These are phyloP conservation scores for Candida arabinofermentans DNA, from an alignment of 805 yeast species.

Conservation along the genomic window DNA sequence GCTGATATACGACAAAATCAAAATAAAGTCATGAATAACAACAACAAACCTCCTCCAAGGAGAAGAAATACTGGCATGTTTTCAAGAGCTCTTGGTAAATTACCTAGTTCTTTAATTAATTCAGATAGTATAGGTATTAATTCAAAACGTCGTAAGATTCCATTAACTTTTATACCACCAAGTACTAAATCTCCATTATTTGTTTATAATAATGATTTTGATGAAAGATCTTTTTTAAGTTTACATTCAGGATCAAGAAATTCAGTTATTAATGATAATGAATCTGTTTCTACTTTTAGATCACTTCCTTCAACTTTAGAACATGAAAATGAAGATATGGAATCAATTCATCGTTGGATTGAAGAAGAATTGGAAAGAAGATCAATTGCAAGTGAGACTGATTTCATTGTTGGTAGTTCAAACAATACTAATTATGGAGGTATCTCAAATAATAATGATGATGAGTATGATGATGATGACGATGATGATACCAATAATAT, in stretches of 20 bases:
- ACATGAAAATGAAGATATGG: conserved; percentile 31
- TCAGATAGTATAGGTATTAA: conserved; percentile 28
- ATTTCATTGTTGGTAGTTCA: conserved; percentile 5
- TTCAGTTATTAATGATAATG: conserved; percentile 24
- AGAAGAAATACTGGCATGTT: conserved; percentile 24
- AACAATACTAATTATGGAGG: conserved; percentile 18
- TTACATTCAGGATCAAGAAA: conserved; percentile 28
- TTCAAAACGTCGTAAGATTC: conserved; percentile 32
- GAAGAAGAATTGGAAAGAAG: conserved; percentile 35
- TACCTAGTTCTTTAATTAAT: conserved; percentile 24
- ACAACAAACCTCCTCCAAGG: conserved; percentile 3
- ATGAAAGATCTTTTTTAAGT: conserved; percentile 34
- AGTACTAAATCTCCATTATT: conserved; percentile 34
- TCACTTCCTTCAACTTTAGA: conserved; percentile 35
- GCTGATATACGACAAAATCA: not conserved
- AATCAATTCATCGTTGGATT: conserved; percentile 32
- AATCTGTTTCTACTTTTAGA: conserved; percentile 31
- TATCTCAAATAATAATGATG: too few relatives aligned
- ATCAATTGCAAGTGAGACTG: conserved; percentile 16
- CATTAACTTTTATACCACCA: conserved; percentile 35
- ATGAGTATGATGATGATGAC: too few relatives aligned
- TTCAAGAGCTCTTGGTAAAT: conserved; percentile 20
- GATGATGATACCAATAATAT: conserved; percentile 18
- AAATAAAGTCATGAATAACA: too few relatives aligned
- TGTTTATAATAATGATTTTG: conserved; percentile 29